Conservation (phyloP, 371 early-diverging fungal genomes). For the Apophysomyces sp. region DNA sequence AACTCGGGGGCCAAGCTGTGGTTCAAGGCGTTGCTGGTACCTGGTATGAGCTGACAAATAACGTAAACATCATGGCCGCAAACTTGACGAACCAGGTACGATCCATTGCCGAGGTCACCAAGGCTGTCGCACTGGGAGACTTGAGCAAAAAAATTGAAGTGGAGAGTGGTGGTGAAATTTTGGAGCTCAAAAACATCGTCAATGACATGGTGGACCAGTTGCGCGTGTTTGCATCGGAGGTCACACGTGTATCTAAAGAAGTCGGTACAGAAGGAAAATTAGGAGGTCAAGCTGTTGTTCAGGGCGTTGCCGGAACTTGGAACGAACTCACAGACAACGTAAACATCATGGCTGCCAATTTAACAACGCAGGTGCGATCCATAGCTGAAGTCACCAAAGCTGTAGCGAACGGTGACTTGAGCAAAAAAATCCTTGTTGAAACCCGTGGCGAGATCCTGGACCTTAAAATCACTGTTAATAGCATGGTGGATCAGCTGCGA, state of each 20-base stretch:
- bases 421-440: too few relatives aligned
- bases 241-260: too few relatives aligned
- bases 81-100: constrained; percentile 26
- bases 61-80: constrained; percentile 31
- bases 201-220: constrained; percentile 51
- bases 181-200: constrained; percentile 43
- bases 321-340: constrained; percentile 60
- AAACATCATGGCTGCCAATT: constrained; percentile 56
- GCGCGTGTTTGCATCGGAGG: constrained; percentile 54
- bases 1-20: constrained; percentile 34
- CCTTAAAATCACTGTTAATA: constrained; percentile 63
- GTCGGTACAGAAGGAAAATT: too few relatives aligned
- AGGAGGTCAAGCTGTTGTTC: too few relatives aligned
- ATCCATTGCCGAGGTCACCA: constrained; percentile 28
- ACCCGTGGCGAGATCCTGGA: constrained; percentile 59
- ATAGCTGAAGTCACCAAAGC: constrained; percentile 62
- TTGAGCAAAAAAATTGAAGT: constrained; percentile 11
- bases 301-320: too few relatives aligned
- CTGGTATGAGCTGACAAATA: constrained; percentile 39
- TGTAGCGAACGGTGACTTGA: constrained; percentile 64
- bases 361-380: constrained; percentile 61
- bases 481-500: constrained; percentile 54
- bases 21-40: constrained; percentile 33
- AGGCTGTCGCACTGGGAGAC: constrained; percentile 24
- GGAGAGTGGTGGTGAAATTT: constrained; percentile 39